Evolutionary conservation across 1,284 basidiomycete genomes (phyloP).

Genomic region (Tylopilus sp.): DNA sequence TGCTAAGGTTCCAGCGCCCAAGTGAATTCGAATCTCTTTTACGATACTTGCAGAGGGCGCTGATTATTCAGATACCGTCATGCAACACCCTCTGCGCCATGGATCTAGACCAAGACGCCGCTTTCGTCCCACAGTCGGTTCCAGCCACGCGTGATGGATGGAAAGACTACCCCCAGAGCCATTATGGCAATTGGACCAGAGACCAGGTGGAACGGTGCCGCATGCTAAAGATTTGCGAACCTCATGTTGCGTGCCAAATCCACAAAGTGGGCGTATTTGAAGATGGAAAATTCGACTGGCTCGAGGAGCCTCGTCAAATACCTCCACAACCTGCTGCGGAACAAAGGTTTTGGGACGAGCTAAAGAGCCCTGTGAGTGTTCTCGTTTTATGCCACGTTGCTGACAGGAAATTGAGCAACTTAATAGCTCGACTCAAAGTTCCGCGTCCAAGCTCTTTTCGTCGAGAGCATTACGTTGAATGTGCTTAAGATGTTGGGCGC

Average conservation of each 20-base stretch:
- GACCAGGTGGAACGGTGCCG: slow-evolving; percentile 42
- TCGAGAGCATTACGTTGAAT: slow-evolving; percentile 44
- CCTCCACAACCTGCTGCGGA: neutral
- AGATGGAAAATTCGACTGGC: slow-evolving; percentile 30
- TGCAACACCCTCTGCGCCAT: slow-evolving; percentile 37
- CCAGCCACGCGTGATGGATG: slow-evolving; percentile 16
- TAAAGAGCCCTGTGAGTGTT: slow-evolving; percentile 18
- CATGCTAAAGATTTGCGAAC: slow-evolving; percentile 30
- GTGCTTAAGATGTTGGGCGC: slow-evolving; percentile 50
- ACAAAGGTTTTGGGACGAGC: slow-evolving; percentile 18
- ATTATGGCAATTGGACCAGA: slow-evolving; percentile 51
- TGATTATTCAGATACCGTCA: slow-evolving; percentile 32
- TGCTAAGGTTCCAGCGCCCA: slow-evolving; percentile 20
- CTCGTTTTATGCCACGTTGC: neutral
- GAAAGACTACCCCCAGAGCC: slow-evolving; percentile 43
- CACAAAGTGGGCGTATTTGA: slow-evolving; percentile 42
- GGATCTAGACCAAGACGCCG: slow-evolving; percentile 27
- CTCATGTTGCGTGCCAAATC: slow-evolving; percentile 33
- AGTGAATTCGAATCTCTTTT: slow-evolving; percentile 10
- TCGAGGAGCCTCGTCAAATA: slow-evolving; percentile 9
- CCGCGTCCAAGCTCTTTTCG: slow-evolving; percentile 45
- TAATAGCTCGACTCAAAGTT: slow-evolving; percentile 33
- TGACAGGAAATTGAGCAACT: neutral
- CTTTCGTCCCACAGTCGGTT: slow-evolving; percentile 12
- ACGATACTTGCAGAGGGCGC: neutral